Conservation (phyloP, 2,329 filamentous ascomycete species). For the Pseudogymnoascus destructans region DNA sequence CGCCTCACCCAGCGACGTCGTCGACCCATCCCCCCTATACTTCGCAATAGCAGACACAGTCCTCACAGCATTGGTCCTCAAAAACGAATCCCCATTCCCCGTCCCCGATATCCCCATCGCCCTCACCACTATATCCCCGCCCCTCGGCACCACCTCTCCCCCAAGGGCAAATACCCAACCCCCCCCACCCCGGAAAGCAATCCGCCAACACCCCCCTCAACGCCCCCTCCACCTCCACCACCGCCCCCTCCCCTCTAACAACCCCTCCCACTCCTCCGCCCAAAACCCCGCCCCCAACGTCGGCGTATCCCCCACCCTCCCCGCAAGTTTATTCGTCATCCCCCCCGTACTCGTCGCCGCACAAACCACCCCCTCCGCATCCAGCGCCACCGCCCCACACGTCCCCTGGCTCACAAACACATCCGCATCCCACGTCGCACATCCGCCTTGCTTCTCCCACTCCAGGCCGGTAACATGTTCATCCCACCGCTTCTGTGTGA, state of each 20-base stretch:
- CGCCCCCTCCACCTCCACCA: conserved; percentile 16
- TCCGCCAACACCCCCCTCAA: conserved; percentile 41
- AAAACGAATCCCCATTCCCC: conserved; percentile 80
- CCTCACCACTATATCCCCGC: conserved; percentile 18
- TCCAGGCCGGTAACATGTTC: conserved; percentile 53
- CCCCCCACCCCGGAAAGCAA: conserved; percentile 38
- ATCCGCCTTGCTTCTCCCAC: conserved; percentile 32
- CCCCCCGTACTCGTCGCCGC: conserved; percentile 59
- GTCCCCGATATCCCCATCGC: conserved; percentile 57
- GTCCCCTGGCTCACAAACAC: conserved; percentile 74
- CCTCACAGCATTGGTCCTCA: conserved; percentile 56
- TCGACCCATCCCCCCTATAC: conserved; percentile 31
- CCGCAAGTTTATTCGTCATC: conserved; percentile 78
- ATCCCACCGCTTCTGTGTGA: conserved; percentile 64
- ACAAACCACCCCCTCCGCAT: conserved; percentile 61
- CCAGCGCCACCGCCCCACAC: conserved; percentile 69
- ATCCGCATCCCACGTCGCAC: conserved; percentile 42
- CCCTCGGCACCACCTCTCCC: neutral
- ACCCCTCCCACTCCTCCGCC: conserved; percentile 68
- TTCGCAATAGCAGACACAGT: conserved; percentile 62
- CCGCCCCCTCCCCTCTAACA: conserved; percentile 21
- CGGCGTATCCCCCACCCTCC: conserved; percentile 76
- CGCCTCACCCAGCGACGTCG: conserved; percentile 39
- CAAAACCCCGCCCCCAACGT: conserved; percentile 76
- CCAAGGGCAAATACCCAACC: neutral